Conservation (phyloP, 306 rosid species). For the Myrica gale region DNA sequence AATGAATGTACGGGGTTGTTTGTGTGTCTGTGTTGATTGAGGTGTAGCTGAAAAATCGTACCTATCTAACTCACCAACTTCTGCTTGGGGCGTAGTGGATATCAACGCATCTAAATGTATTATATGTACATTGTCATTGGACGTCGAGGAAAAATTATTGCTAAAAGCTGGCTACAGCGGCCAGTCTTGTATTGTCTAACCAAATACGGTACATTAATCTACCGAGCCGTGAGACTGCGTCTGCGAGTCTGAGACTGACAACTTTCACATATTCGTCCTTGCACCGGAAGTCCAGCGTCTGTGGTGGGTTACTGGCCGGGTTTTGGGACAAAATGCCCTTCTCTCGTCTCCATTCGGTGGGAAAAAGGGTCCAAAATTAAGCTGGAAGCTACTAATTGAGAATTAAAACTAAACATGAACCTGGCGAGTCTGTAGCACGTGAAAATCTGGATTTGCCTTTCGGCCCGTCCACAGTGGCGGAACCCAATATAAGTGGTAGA, state of each 20-base stretch:
- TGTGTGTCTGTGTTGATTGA: not conserved
- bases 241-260: not conserved
- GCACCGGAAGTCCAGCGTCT: not conserved
- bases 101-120: not conserved
- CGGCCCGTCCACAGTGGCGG: too few species aligned
- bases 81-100: not conserved
- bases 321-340: not conserved
- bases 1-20: not conserved
- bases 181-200: not conserved
- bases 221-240: not conserved
- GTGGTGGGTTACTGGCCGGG: not conserved
- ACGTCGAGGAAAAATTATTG: not conserved
- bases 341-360: too few species aligned
- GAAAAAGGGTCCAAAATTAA: too few species aligned
- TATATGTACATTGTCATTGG: not conserved
- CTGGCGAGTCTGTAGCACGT: too few species aligned
- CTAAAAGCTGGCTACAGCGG: too few species aligned
- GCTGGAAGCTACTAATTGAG: too few species aligned
- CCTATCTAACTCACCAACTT: not conserved
- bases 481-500: too few species aligned
- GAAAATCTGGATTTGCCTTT: too few species aligned
- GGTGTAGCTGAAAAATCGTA: not conserved
- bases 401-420: too few species aligned
- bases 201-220: not conserved
- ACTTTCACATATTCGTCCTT: constrained; percentile 4